Base-by-base conservation (phyloP, 805 yeast genomes). In the Cyberlindnera samutprakarnensis region DNA sequence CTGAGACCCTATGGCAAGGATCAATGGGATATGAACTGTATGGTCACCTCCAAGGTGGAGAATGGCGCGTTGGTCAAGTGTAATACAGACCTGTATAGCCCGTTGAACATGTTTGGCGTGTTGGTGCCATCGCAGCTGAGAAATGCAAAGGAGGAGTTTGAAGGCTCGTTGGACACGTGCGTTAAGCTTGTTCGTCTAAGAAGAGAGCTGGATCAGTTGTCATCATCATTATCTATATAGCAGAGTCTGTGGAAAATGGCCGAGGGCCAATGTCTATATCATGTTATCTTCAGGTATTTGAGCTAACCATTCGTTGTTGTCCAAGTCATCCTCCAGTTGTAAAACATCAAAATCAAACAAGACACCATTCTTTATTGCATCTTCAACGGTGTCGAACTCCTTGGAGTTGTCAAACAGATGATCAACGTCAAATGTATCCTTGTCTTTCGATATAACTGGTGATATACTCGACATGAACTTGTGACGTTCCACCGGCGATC, bases 61-160 rank as follows among this genome's bases (percentile, higher is more conserved):
- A 13, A 4, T 14, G 23, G 12, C 17, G 33, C 30, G n/a, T n/a
- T n/a, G n/a, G n/a, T 23, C 10, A 14, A 19, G 8, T 32, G 14
- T 18, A 14, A n/a, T 3, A 25, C 25, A 6, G 7, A 26, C 21
- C 37, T 21, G 25, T 43, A 46, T 25, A 61, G 63, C 33, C 70
- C 71, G 1, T 47, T 67, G 8, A 34, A 54, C 23, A 72, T 68
- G 60, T 68, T 72, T 50, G 73, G 73, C 2, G 64, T 63, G 0
- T 47, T 72, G 23, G 72, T 64, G 3, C 72, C 77, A 5, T 27
- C 38, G 24, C 59, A 59, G 23, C 46, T 72, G 16, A 50, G 61
- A 6, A 33, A 40, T 18, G 56, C 72, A 2, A 73, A 68, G 42
- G 26, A 16, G 1, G 42, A 46, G 18, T 73, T 73, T 38, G 42